Evolutionary conservation across 164 flowering plant genomes (phyloP).

Genomic region (Echeveria elegans): DNA sequence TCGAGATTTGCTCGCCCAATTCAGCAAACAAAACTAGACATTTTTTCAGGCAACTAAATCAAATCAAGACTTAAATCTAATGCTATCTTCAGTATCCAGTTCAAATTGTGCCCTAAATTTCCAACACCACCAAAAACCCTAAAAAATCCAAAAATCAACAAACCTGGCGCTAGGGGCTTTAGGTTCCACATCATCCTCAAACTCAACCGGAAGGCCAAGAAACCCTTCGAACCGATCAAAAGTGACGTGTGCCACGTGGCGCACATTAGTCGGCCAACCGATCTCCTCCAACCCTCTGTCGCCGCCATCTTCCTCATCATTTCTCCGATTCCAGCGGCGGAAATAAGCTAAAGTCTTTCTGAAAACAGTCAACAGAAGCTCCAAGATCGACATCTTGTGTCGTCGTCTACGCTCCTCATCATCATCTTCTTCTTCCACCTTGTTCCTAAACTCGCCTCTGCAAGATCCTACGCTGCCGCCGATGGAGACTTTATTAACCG

Average conservation of each 20-base stretch:
- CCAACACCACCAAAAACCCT: not conserved
- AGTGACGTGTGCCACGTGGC: constrained; percentile 89
- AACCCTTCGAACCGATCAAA: constrained; percentile 91
- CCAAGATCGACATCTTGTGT: not conserved
- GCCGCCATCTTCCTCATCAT: not conserved
- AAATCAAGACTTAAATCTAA: too few relatives aligned
- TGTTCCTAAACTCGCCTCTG: not conserved
- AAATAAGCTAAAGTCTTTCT: not conserved
- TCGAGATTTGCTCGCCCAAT: too few relatives aligned
- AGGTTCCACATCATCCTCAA: constrained; percentile 34
- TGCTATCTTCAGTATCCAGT: too few relatives aligned
- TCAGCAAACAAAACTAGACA: not conserved
- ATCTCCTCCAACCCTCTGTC: constrained; percentile 68
- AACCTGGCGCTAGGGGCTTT: constrained; percentile 97
- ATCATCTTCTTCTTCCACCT: not conserved
- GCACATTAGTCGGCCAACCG: constrained; percentile 79
- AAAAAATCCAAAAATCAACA: not conserved
- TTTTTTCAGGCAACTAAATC: too few relatives aligned
- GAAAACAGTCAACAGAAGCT: not conserved
- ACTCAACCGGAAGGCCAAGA: constrained; percentile 84
- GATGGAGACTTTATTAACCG: too few relatives aligned
- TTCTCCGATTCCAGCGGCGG: not conserved
- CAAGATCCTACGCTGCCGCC: too few relatives aligned
- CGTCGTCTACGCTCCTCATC: not conserved
- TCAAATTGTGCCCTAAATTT: not conserved